Evolutionary conservation across 768 basidiomycete genomes (phyloP).

Genomic region (Pleurotus eryngii): DNA sequence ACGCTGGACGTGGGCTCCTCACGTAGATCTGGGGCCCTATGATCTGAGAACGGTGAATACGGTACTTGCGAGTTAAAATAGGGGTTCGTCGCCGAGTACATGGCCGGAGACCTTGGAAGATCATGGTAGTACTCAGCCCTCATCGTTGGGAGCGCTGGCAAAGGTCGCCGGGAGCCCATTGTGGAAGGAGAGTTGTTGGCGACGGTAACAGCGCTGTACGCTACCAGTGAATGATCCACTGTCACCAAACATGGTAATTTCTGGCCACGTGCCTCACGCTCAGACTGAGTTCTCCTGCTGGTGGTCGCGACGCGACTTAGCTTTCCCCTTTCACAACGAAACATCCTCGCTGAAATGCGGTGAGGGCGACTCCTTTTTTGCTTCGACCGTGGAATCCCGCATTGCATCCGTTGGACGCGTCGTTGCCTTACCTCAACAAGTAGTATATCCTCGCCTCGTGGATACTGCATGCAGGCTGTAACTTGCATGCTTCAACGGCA

Average conservation of each 20-base stretch:
- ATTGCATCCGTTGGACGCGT: not conserved
- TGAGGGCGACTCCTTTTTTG: not conserved
- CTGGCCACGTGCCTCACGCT: not conserved
- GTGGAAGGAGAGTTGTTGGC: constrained; percentile 6
- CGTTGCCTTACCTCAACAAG: not conserved
- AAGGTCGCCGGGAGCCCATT: constrained; percentile 22
- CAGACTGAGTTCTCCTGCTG: not conserved
- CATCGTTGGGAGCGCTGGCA: constrained; percentile 27
- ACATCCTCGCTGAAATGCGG: not conserved
- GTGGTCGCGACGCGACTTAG: constrained; percentile 1
- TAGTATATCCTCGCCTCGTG: not conserved
- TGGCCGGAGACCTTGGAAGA: constrained; percentile 20
- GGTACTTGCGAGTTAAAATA: constrained; percentile 31
- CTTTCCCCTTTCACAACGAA: not conserved
- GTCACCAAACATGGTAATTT: constrained; percentile 5
- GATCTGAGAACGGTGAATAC: constrained; percentile 35
- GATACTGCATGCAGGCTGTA: not conserved
- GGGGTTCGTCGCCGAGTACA: constrained; percentile 29
- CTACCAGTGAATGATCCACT: constrained; percentile 7
- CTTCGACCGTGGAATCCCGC: not conserved
- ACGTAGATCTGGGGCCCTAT: constrained; percentile 35
- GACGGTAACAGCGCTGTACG: not conserved
- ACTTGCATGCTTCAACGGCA: not conserved
- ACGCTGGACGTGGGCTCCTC: constrained; percentile 47
- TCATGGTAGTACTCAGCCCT: constrained; percentile 26